Evolutionary conservation across 805 yeast genomes (phyloP).

Genomic region (Saturnispora quitensis): DNA sequence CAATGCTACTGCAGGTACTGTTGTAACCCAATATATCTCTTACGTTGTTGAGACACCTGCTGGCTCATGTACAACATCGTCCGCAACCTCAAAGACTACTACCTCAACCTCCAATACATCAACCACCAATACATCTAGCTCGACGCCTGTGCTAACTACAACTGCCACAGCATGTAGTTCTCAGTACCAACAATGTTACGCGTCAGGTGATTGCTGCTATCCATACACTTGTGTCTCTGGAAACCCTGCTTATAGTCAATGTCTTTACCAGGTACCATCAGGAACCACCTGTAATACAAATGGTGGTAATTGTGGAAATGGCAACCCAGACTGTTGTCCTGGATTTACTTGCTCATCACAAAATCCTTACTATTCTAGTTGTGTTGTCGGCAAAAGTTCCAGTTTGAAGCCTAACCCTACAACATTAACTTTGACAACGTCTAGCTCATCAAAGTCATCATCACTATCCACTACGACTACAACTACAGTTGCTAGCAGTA

Average conservation of each 20-base stretch:
- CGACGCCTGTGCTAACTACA: not conserved
- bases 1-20: not conserved
- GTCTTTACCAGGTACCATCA: not conserved
- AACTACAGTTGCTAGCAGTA: not conserved
- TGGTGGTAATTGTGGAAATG: not conserved
- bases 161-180: not conserved
- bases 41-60: slow-evolving; percentile 1
- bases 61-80: not conserved
- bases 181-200: not conserved
- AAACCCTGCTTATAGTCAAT: not conserved
- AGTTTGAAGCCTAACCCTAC: not conserved
- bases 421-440: not conserved
- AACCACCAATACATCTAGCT: not conserved
- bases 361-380: not conserved
- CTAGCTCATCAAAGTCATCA: not conserved
- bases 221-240: not conserved
- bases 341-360: not conserved
- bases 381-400: not conserved
- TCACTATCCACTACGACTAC: not conserved
- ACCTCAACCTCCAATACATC: too few species aligned
- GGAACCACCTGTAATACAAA: not conserved
- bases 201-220: not conserved
- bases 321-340: not conserved
- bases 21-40: not conserved
- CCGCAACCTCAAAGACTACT: too few species aligned